Percentiles rank a stretch among this genome's conserved stretches.
phyloP scores from a whole-genome alignment of 2,329 filamentous ascomycete species.

The Aureobasidium subglaciale region DNA sequence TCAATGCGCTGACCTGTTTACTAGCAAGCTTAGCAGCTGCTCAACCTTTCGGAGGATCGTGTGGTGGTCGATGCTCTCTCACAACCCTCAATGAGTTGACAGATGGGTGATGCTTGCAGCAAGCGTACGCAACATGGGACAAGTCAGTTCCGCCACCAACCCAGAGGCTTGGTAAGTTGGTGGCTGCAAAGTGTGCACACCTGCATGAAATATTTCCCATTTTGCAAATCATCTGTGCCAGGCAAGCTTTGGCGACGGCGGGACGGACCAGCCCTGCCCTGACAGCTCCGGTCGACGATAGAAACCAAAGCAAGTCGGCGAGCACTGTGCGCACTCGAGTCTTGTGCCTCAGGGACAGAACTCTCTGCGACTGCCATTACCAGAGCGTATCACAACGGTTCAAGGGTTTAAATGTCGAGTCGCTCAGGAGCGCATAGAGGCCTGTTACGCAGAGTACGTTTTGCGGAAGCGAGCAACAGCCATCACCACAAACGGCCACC shows the following conservation, averaged over 20 bases:
- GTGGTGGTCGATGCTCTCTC: constrained; percentile 11
- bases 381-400: neutral
- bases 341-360: neutral
- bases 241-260: constrained; percentile 15
- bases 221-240: constrained; percentile 15
- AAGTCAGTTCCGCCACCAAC: constrained; percentile 10
- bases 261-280: constrained; percentile 16
- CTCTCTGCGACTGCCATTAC: neutral
- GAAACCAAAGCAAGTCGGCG: neutral
- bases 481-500: constrained; percentile 6
- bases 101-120: constrained; percentile 11
- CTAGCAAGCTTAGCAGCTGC: neutral
- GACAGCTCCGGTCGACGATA: constrained; percentile 4
- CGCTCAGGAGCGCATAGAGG: neutral
- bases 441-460: neutral
- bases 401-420: neutral
- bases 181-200: constrained; percentile 12
- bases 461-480: constrained; percentile 5
- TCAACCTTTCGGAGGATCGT: neutral
- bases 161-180: constrained; percentile 12
- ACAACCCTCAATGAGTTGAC: neutral
- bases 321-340: constrained; percentile 9
- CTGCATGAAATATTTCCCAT: constrained; percentile 14
- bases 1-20: neutral
- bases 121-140: constrained; percentile 6